Conservation (phyloP, 441 rosid species). For the Mallotus japonicus region DNA sequence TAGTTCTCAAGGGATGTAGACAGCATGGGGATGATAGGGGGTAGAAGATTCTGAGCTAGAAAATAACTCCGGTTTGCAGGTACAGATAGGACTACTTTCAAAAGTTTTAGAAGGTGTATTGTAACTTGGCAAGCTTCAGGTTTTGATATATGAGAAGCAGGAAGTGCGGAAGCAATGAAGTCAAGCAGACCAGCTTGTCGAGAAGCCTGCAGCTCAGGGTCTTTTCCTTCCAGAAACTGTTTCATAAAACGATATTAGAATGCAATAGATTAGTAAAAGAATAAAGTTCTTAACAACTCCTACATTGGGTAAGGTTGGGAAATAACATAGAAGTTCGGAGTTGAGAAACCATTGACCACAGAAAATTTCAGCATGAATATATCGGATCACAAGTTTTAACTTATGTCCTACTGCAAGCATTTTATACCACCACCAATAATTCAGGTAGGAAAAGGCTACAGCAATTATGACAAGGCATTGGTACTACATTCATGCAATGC, state of each 20-base stretch:
- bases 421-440: neutral
- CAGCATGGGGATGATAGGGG: constrained; percentile 74
- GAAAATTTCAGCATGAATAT: constrained; percentile 2
- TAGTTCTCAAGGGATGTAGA: constrained; percentile 76
- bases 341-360: neutral
- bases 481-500: neutral
- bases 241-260: constrained; percentile 24
- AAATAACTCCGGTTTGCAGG: constrained; percentile 66
- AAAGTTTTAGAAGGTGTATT: constrained; percentile 61
- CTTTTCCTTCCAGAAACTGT: constrained; percentile 81
- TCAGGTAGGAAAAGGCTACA: neutral
- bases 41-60: constrained; percentile 72
- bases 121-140: constrained; percentile 85
- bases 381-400: constrained; percentile 11
- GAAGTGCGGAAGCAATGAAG: constrained; percentile 75
- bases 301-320: neutral
- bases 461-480: neutral
- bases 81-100: constrained; percentile 58
- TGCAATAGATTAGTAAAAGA: constrained; percentile 20
- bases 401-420: neutral
- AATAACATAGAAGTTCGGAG: neutral
- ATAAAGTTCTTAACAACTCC: neutral
- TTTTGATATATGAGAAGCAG: constrained; percentile 79
- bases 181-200: constrained; percentile 83
- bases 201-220: constrained; percentile 72